Evolutionary conservation across 768 basidiomycete genomes (phyloP), one percentile per base, ranked within the genome.

Genomic region (Boletus eberwhitei): DNA sequence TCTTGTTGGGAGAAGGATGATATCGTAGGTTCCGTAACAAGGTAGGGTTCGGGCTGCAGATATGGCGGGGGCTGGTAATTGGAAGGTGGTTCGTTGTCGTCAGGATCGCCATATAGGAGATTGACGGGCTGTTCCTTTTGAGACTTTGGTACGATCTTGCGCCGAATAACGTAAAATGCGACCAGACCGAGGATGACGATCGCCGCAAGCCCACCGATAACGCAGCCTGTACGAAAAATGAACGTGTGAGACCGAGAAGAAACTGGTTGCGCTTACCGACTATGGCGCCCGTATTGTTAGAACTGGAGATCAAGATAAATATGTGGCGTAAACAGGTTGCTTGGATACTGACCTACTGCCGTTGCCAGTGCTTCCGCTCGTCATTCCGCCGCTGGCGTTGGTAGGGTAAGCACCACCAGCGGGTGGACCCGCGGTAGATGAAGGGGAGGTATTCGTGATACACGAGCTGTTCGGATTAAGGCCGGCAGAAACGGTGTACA

Each of bases 391-490:
- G 39, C 66, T 72, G 19, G 75, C 68, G 45, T 76, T 77, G 0
- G 88, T 90, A 0, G 86, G 80, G 64, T 86, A 87, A 36, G 74
- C 74, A 0, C 87, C 88, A 36, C 90, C 90, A 21, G 90, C 90
- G 7, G 90, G 88, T 51, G 73, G 75, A 3, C 87, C 89, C 11
- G 87, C 79, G 2, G 90, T 93, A 5, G 90, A 90, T 48, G 86
- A 88, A 0, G 90, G 90, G 48, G 88, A 90, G 14, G 58, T 69
- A 41, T 70, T 65, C 40, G 74, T 80, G 44, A 91, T 65, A 63
- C 90, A 93, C 2, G 73, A 77, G 42, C 65, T 73, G 55, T 80
- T 73, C 59, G 77, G 79, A 54, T 75, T 66, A 14, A 74, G 66
- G 1, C 85, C 82, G 24, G 75, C 73, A 54, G 76, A 72, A 35